Evolutionary conservation across 208 protist species (phyloP).

Genomic region (Wallacemonas sp.): DNA sequence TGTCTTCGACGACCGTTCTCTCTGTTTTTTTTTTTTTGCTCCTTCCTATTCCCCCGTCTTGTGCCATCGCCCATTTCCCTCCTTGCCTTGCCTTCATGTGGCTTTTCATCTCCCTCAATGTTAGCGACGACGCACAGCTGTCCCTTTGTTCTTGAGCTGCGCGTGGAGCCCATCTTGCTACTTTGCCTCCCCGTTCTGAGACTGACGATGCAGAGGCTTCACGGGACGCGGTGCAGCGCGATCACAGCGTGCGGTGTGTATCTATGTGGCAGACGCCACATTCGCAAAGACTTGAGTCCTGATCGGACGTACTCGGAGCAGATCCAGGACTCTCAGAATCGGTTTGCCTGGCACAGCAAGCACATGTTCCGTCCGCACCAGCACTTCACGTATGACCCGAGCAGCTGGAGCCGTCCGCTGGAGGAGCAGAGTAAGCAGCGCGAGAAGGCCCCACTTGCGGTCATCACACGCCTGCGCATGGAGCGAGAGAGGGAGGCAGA

Average conservation of each 20-base stretch:
- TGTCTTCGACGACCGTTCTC: no score
- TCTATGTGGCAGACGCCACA: background rate
- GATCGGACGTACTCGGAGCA: constrained; percentile 66
- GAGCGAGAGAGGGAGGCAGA: constrained; percentile 39
- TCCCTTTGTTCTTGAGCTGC: no score
- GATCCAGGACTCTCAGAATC: constrained; percentile 73
- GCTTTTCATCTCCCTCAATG: no score
- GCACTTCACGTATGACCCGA: constrained; percentile 85
- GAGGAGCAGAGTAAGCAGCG: constrained; percentile 39
- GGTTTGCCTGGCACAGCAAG: constrained; percentile 54
- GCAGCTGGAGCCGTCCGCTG: constrained; percentile 60
- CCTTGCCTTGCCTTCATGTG: no score
- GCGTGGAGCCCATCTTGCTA: no score
- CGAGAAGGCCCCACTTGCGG: constrained; percentile 16
- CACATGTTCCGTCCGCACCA: constrained; percentile 79
- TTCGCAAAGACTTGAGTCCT: constrained; percentile 25
- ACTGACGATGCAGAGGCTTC: background rate
- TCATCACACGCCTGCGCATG: constrained; percentile 48
- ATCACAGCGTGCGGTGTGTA: background rate
- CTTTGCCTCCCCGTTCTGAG: no score
- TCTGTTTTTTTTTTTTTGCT: no score
- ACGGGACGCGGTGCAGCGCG: background rate
- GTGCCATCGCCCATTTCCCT: no score
- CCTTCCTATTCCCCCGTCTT: no score
- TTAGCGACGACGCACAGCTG: no score